phyloP scores from a whole-genome alignment of 2,329 filamentous ascomycete genomes.

The Monilinia fructigena region DNA sequence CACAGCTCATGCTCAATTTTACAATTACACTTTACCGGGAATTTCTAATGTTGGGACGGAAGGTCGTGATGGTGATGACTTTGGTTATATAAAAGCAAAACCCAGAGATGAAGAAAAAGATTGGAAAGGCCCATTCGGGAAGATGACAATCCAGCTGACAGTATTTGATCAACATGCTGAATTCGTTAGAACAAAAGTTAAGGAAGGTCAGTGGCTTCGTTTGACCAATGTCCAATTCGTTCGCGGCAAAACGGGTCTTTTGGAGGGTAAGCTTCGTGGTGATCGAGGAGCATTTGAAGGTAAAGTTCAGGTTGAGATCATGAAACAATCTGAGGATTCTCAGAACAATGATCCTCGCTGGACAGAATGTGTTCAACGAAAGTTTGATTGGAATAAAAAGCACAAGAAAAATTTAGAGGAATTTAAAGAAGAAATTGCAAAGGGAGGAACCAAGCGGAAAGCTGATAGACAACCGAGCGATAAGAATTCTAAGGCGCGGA shows the following conservation, averaged over 20 bases:
- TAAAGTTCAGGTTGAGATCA: slow-evolving; percentile 57
- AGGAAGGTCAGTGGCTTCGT: slow-evolving; percentile 59
- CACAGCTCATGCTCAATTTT: slow-evolving; percentile 67
- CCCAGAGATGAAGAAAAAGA: slow-evolving; percentile 38
- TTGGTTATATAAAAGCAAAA: slow-evolving; percentile 49
- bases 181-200: slow-evolving; percentile 56
- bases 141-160: slow-evolving; percentile 67
- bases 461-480: slow-evolving; percentile 22
- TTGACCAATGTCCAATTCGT: slow-evolving; percentile 74
- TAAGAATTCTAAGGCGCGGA: slow-evolving; percentile 34
- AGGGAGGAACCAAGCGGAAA: slow-evolving; percentile 37
- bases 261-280: slow-evolving; percentile 71
- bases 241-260: slow-evolving; percentile 47
- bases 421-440: slow-evolving; percentile 42
- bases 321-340: slow-evolving; percentile 45
- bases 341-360: slow-evolving; percentile 50
- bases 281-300: slow-evolving; percentile 51
- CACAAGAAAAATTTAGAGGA: slow-evolving; percentile 45
- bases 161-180: slow-evolving; percentile 67
- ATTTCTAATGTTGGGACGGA: slow-evolving; percentile 34
- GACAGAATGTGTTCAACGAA: slow-evolving; percentile 61
- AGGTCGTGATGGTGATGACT: slow-evolving; percentile 52
- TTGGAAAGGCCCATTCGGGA: slow-evolving; percentile 77
- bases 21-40: slow-evolving; percentile 42
- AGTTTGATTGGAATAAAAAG: slow-evolving; percentile 55